These are phyloP conservation scores for Thyridium curvatum DNA, from an alignment of 2,329 filamentous ascomycete species.

Conservation along the genomic window DNA sequence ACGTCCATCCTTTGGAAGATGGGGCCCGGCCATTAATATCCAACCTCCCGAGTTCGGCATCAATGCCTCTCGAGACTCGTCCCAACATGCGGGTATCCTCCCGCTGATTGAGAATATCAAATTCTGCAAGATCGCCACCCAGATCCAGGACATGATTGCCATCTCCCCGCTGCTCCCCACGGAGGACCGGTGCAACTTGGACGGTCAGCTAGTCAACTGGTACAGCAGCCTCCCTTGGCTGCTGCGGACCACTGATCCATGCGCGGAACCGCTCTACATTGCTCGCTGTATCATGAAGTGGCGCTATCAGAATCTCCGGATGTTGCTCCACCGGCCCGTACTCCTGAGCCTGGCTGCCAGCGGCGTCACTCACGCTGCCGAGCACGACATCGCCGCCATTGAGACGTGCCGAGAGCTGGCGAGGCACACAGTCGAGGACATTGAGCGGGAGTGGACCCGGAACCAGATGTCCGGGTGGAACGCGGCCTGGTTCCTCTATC, in stretches of 20 bases:
- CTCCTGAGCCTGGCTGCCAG: slow-evolving; percentile 59
- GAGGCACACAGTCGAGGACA: slow-evolving; percentile 65
- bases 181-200: slow-evolving; percentile 60
- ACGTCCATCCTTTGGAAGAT: slow-evolving; percentile 62
- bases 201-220: slow-evolving; percentile 65
- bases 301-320: slow-evolving; percentile 73
- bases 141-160: slow-evolving; percentile 70
- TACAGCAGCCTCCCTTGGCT: slow-evolving; percentile 64
- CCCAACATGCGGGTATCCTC: slow-evolving; percentile 58
- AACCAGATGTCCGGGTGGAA: slow-evolving; percentile 78
- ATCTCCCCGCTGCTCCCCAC: slow-evolving; percentile 61
- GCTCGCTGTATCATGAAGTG: slow-evolving; percentile 73
- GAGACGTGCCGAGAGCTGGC: slow-evolving; percentile 64
- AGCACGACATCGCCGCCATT: slow-evolving; percentile 62
- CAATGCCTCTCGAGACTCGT: slow-evolving; percentile 39
- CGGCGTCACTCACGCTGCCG: slow-evolving; percentile 40
- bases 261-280: slow-evolving; percentile 63
- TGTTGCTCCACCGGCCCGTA: slow-evolving; percentile 68
- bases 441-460: slow-evolving; percentile 61
- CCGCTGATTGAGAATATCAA: slow-evolving; percentile 70
- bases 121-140: slow-evolving; percentile 73
- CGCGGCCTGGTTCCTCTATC: slow-evolving; percentile 75
- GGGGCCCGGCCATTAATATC: slow-evolving; percentile 62
- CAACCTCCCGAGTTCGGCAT: slow-evolving; percentile 50
- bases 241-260: slow-evolving; percentile 57